Conservation (phyloP, 805 yeast species). For the Debaryomyces maramus region DNA sequence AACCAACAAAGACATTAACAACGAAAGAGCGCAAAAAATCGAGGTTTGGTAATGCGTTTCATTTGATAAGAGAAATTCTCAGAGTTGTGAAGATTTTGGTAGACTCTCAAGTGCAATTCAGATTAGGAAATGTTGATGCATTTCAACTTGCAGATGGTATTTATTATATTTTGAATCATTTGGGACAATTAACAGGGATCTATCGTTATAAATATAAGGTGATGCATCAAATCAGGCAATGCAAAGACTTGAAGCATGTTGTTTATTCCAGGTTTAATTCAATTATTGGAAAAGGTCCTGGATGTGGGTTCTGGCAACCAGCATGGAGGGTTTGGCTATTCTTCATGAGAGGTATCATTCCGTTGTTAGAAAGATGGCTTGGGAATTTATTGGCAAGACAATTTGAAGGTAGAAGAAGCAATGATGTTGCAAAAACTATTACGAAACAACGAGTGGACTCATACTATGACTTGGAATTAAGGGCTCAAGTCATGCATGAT, state of each 20-base stretch:
- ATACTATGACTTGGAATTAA: constrained; percentile 85
- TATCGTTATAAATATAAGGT: constrained; percentile 96
- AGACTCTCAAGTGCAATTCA: constrained; percentile 88
- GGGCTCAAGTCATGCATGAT: constrained; percentile 95
- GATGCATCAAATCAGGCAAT: constrained; percentile 96
- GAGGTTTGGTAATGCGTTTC: constrained; percentile 95
- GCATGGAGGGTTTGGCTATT: constrained; percentile 97
- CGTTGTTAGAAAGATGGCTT: constrained; percentile 91
- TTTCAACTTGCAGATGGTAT: constrained; percentile 94
- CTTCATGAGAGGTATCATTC: constrained; percentile 88
- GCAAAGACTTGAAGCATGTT: constrained; percentile 92
- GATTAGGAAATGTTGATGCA: constrained; percentile 89
- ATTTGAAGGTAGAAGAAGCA: constrained; percentile 91
- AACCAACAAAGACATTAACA: constrained; percentile 93
- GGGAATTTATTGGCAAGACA: constrained; percentile 89
- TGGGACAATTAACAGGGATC: constrained; percentile 95
- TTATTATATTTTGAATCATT: constrained; percentile 84
- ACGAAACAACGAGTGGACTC: constrained; percentile 96
- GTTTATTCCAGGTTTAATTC: constrained; percentile 82
- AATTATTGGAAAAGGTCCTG: constrained; percentile 95
- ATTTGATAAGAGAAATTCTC: constrained; percentile 84
- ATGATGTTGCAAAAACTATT: constrained; percentile 88
- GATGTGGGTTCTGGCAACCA: constrained; percentile 99
- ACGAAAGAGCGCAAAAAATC: constrained; percentile 96
- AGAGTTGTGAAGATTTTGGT: constrained; percentile 83